Base-by-base conservation (phyloP, 805 yeast genomes). In the Nakazawaea sp. region DNA sequence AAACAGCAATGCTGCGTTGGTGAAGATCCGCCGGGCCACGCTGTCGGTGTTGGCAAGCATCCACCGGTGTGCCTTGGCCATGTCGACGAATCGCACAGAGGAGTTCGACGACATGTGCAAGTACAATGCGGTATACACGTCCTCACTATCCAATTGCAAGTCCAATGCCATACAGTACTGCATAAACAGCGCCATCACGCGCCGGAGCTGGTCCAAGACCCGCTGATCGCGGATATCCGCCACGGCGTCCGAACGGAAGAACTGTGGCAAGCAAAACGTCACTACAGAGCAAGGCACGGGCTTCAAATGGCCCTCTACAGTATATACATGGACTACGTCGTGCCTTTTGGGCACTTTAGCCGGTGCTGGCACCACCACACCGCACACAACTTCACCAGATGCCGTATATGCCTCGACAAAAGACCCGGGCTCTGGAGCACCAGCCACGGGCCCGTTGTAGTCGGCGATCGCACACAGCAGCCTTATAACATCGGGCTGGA, bases 301-400 rank as follows among this genome's bases (percentile, higher is more conserved):
- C 1, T 43, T 40, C 3, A 59, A 31, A 16, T 56, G 55, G 40
- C 68, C 67, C 5, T 56, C 49, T 8, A 50, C 31, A 16, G 64
- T 58, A 31, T 64, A 50, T 4, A 67, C 58, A 15, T 49, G 27
- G 26, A 60, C 27, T 2, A 6, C 10, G 10, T 38, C 36, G 32
- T 58, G 56, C 38, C 61, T 61, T 33, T 45, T 47, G 39, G 59
- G 55, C 43, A 68, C 66, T 19, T 45, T 52, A 4, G 68, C 55
- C 29, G 40, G 35, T 1, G 64, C 48, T 15, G 43, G 55, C 30
- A 55, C 38, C 4, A 65, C 33, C 3, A 70, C 70, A 2, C 67
- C 45, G 2, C 74, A n/a, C n/a, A n/a, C n/a, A n/a, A n/a, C n/a
- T n/a, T n/a, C n/a, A n/a, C n/a, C n/a, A n/a, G n/a, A n/a, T n/a